Evolutionary conservation across 768 basidiomycete genomes (phyloP), one percentile per base, ranked within the genome.

Genomic region (Calocera viscosa): DNA sequence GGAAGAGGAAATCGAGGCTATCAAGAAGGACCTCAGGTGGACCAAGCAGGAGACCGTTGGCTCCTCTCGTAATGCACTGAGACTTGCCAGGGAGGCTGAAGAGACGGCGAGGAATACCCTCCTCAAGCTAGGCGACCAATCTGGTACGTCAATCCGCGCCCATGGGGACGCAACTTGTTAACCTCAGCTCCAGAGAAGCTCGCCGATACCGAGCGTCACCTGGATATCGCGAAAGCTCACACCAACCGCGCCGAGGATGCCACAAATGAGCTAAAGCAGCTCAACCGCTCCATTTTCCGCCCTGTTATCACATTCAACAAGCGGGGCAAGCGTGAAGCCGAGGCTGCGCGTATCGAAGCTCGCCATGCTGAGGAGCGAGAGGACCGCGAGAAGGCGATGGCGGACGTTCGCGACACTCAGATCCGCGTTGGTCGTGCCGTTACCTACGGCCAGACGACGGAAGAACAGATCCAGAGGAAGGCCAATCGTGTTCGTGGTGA

Each of bases 241-340:
- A 88, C 90, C 34, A 78, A 80, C 49, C 86, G 90, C 2, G 94
- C 95, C n/a, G 88, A 88, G 67, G 95, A 99, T 78, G 91, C 86
- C 75, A 92, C 94, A 2, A 87, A 86, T 69, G 94, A 98, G 76
- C 85, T 99, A 66, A 94, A 93, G 77, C 83, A 94, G 74, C 85
- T 99, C 66, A 97, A 97, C 76, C 84, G 86, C 35, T 94, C 91
- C 40, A 98, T 99, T 75, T 97, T 99, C 81, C 84, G 87, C 63
- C 94, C 91, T 10, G 92, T 85, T 67, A 86, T 96, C 71, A 87
- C 88, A 0, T 95, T 89, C 77, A 95, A 97, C 80, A 99, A 96
- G 76, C 88, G 92, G 39, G 82, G 81, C 19, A 98, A 97, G 77
- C 90, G 93, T 63, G 84, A 84, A 2, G 91, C 89, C 16, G 86